phyloP scores from a whole-genome alignment of 208 protist genomes.

The Leishmania braziliensis region DNA sequence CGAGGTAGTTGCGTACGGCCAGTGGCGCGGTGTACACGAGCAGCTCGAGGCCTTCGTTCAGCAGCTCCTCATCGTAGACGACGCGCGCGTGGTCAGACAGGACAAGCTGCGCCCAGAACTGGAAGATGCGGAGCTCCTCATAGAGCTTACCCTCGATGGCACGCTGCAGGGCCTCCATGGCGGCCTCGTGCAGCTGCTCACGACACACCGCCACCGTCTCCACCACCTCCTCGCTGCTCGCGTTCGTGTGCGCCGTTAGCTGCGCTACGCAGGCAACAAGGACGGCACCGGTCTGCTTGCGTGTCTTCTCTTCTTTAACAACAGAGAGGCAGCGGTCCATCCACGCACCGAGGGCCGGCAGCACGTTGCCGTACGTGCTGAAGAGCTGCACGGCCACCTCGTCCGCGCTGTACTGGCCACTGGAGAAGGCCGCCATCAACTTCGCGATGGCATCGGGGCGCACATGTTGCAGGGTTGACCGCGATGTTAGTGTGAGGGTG shows the following conservation, averaged over 20 bases:
- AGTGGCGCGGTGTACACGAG: constrained; percentile 20
- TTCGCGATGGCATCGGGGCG: constrained; percentile 54
- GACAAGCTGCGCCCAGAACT: constrained; percentile 74
- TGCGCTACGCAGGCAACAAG: constrained; percentile 34
- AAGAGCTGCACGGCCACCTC: constrained; percentile 43
- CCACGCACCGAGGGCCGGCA: constrained; percentile 55
- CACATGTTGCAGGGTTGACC: constrained; percentile 29
- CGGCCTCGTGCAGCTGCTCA: constrained; percentile 48
- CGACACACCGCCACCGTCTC: constrained; percentile 22
- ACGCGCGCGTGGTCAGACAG: constrained; percentile 55
- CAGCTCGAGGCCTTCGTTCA: constrained; percentile 68
- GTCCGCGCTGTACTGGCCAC: constrained; percentile 22
- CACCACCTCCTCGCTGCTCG: constrained; percentile 12
- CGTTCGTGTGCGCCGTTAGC: constrained; percentile 18
- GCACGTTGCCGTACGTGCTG: constrained; percentile 45
- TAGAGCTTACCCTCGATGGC: constrained; percentile 62
- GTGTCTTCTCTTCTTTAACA: constrained; percentile 66
- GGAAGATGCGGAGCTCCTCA: constrained; percentile 72
- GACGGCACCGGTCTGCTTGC: constrained; percentile 52
- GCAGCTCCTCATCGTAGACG: constrained; percentile 69
- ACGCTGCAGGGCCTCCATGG: constrained; percentile 42
- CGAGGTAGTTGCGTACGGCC: constrained; percentile 57
- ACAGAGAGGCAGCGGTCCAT: constrained; percentile 70
- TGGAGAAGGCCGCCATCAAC: constrained; percentile 54
- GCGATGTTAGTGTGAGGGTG: constrained; percentile 23